Evolutionary conservation across 495 filamentous ascomycete species (phyloP).

Genomic region (Tuber borchii): DNA sequence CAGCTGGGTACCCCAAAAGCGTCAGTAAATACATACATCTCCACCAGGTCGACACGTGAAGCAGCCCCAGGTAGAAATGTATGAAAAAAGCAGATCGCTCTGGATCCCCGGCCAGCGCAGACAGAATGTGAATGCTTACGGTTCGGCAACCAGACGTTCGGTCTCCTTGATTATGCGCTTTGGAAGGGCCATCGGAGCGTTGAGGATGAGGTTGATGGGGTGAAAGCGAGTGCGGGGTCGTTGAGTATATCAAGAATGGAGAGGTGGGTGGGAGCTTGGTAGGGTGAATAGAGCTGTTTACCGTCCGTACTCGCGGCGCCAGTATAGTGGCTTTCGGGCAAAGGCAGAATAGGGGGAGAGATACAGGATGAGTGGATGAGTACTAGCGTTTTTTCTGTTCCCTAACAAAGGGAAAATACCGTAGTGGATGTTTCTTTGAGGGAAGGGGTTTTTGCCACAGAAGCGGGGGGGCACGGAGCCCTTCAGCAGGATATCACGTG

Average conservation of each 20-base stretch:
- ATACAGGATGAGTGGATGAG: not conserved
- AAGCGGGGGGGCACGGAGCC: slow-evolving; percentile 1
- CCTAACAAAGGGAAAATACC: not conserved
- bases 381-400: not conserved
- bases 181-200: slow-evolving; percentile 52
- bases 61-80: slow-evolving; percentile 6
- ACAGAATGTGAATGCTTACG: slow-evolving; percentile 54
- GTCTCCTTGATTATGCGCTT: slow-evolving; percentile 99
- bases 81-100: slow-evolving; percentile 5
- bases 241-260: not conserved
- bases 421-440: not conserved
- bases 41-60: slow-evolving; percentile 12
- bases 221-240: slow-evolving; percentile 35
- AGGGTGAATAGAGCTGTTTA: not conserved
- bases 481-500: not conserved
- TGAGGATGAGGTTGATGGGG: slow-evolving; percentile 21
- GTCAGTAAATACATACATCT: slow-evolving; percentile 27
- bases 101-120: not conserved
- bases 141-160: slow-evolving; percentile 91
- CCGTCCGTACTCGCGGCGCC: not conserved
- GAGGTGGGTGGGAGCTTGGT: not conserved
- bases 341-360: not conserved
- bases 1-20: slow-evolving; percentile 10
- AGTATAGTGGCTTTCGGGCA: not conserved
- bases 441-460: not conserved